Percentiles rank a stretch among this genome's conserved stretches.
Conservation (phyloP, 495 filamentous ascomycete genomes). For the Lepraria neglecta region DNA sequence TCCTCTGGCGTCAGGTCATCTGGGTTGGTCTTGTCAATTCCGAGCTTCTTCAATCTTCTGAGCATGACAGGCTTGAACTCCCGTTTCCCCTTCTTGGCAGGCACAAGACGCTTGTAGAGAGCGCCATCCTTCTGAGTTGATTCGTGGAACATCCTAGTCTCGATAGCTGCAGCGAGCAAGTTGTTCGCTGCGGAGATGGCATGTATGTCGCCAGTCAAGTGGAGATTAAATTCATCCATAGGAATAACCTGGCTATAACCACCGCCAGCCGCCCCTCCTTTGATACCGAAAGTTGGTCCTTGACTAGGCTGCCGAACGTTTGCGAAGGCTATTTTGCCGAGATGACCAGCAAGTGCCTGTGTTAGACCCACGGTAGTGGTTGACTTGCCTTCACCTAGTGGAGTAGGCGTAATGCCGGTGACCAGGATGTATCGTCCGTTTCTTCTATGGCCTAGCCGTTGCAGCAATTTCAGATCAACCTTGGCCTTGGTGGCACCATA, state of each 20-base stretch:
- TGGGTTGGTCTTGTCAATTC: constrained; percentile 90
- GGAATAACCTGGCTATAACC: constrained; percentile 98
- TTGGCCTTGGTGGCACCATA: constrained; percentile 95
- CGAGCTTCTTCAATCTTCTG: constrained; percentile 85
- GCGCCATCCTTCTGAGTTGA: constrained; percentile 85
- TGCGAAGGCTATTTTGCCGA: constrained; percentile 82
- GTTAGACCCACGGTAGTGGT: constrained; percentile 96
- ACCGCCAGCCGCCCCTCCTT: constrained; percentile 93
- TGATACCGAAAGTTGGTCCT: constrained; percentile 97
- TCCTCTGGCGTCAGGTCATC: constrained; percentile 86
- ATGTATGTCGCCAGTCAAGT: constrained; percentile 96
- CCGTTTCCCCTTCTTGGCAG: constrained; percentile 80
- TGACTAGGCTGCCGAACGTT: constrained; percentile 96
- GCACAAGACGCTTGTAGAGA: constrained; percentile 83
- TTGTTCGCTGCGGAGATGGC: constrained; percentile 97
- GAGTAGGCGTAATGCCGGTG: constrained; percentile 92
- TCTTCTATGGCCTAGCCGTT: constrained; percentile 76
- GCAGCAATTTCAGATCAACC: constrained; percentile 72
- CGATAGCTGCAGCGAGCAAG: constrained; percentile 93
- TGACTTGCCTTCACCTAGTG: constrained; percentile 96
- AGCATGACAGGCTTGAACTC: constrained; percentile 86
- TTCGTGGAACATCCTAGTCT: constrained; percentile 98
- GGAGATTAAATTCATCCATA: constrained; percentile 99
- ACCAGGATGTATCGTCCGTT: constrained; percentile 89
- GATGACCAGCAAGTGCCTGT: constrained; percentile 86